Conservation (phyloP, 1,284 basidiomycete species). For the Pisolithus thermaeus region DNA sequence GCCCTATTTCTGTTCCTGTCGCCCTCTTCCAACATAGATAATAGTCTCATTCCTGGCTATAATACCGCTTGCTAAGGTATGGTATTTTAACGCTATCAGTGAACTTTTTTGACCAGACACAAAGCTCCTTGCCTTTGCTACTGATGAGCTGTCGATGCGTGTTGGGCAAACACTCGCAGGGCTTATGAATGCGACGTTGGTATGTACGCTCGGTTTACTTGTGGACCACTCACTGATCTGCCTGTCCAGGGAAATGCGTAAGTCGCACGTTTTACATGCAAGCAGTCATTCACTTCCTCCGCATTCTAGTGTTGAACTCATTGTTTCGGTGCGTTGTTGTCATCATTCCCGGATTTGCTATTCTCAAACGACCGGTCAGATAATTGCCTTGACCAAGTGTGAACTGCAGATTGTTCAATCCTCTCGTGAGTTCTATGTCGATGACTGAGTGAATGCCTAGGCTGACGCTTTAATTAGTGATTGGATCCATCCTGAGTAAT, state of each 20-base stretch:
- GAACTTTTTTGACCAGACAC: not conserved
- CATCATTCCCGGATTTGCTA: conserved; percentile 10
- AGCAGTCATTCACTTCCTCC: conserved; percentile 2
- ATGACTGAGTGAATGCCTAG: conserved; percentile 24
- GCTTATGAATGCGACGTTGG: conserved; percentile 81
- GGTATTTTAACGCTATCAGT: conserved; percentile 3
- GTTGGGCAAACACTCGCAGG: conserved; percentile 84
- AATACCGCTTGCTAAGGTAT: conserved; percentile 69
- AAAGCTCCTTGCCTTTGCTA: conserved; percentile 79
- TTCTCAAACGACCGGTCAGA: conserved; percentile 39
- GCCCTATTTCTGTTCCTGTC: not conserved
- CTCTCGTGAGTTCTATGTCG: conserved; percentile 49
- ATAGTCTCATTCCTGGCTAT: conserved; percentile 69
- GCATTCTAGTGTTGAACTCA: conserved; percentile 65
- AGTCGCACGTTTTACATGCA: conserved; percentile 27
- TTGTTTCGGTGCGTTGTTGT: conserved; percentile 57
- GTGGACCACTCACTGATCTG: conserved; percentile 4
- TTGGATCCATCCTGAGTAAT: conserved; percentile 81
- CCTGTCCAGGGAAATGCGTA: conserved; percentile 66
- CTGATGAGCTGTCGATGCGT: conserved; percentile 79
- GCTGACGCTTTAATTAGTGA: conserved; percentile 40
- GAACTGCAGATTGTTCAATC: conserved; percentile 80
- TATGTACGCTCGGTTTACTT: conserved; percentile 29
- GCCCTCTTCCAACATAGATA: conserved; percentile 3
- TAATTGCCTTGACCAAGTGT: conserved; percentile 78